phyloP scores from a whole-genome alignment of 1,284 basidiomycete species.

The Trametes pubescens region DNA sequence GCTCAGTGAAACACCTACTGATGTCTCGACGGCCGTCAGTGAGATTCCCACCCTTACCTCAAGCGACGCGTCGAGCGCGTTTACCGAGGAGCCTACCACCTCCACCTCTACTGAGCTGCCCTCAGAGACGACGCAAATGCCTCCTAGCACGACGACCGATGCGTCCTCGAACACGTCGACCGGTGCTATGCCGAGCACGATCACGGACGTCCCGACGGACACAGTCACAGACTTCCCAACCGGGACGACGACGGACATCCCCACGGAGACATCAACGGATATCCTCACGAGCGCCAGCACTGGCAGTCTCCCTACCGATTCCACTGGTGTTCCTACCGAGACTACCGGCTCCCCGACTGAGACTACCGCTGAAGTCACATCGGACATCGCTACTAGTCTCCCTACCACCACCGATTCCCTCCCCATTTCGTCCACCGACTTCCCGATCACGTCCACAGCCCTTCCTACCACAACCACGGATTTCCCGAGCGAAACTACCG shows the following conservation, averaged over 20 bases:
- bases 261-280: background rate
- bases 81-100: conserved; percentile 2
- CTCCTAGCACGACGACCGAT: background rate
- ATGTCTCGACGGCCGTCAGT: background rate
- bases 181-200: background rate
- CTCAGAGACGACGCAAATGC: background rate
- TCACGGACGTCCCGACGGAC: background rate
- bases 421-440: background rate
- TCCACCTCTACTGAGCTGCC: background rate
- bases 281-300: background rate
- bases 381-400: too few species aligned
- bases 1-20: background rate
- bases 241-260: background rate
- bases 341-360: too few species aligned
- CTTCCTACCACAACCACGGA: background rate
- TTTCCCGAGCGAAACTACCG: background rate
- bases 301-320: background rate
- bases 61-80: background rate
- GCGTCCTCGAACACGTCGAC: background rate
- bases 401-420: too few species aligned
- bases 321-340: background rate
- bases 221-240: background rate
- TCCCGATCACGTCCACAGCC: background rate
- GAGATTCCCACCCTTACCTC: conserved; percentile 1
- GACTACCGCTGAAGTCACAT: too few species aligned